phyloP scores from a whole-genome alignment of 805 yeast species.

The Pichia scutulata region DNA sequence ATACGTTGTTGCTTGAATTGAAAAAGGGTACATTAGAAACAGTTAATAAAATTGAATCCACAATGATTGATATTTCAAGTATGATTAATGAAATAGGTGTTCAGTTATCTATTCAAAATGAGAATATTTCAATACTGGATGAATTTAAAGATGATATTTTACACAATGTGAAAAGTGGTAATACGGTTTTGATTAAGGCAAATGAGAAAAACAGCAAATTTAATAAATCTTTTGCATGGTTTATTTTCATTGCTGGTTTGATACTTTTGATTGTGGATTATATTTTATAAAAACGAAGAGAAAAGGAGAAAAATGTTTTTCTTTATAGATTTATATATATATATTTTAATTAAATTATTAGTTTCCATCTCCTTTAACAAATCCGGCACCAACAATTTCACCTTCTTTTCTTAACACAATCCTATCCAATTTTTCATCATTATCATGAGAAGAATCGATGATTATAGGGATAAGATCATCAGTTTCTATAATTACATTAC shows the following conservation, averaged over 20 bases:
- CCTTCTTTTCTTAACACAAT: slow-evolving; percentile 68
- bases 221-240: slow-evolving; percentile 46
- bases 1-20: slow-evolving; percentile 40
- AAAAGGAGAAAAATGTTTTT: too few relatives aligned
- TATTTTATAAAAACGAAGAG: slow-evolving; percentile 22
- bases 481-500: slow-evolving; percentile 41
- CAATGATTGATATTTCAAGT: slow-evolving; percentile 66
- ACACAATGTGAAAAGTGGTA: slow-evolving; percentile 62
- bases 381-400: slow-evolving; percentile 49
- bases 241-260: slow-evolving; percentile 49
- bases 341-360: too few relatives aligned
- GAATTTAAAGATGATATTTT: slow-evolving; percentile 64
- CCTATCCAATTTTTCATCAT: slow-evolving; percentile 40
- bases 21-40: slow-evolving; percentile 56
- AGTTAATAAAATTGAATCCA: slow-evolving; percentile 50
- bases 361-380: slow-evolving; percentile 12
- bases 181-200: slow-evolving; percentile 60
- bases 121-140: slow-evolving; percentile 53
- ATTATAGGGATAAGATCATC: slow-evolving; percentile 6
- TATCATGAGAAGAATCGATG: not conserved
- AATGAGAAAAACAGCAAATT: slow-evolving; percentile 55
- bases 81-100: slow-evolving; percentile 67
- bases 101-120: slow-evolving; percentile 67
- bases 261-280: slow-evolving; percentile 50
- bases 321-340: too few relatives aligned